Conservation (phyloP, 352 stramenopile species). For the Pythium utonaiense region DNA sequence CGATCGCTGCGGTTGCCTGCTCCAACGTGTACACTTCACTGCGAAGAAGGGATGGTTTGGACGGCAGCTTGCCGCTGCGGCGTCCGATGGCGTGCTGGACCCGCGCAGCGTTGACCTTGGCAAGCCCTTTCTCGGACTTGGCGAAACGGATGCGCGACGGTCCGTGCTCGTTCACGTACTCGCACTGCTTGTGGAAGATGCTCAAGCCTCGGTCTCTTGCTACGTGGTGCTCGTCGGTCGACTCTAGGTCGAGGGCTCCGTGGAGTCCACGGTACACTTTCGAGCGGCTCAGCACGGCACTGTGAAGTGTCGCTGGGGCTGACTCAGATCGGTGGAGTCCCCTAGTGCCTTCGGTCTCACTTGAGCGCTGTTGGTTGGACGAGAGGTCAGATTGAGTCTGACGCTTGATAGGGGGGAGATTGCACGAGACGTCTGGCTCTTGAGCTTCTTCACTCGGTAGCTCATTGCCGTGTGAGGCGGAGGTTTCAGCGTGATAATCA, state of each 20-base stretch:
- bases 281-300: slow-evolving; percentile 6
- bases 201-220: slow-evolving; percentile 36
- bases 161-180: slow-evolving; percentile 27
- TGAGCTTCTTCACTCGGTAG: not conserved
- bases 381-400: not conserved
- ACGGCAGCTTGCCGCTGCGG: slow-evolving; percentile 14
- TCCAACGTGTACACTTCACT: slow-evolving; percentile 37
- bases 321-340: slow-evolving; percentile 42
- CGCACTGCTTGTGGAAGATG: slow-evolving; percentile 52
- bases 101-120: slow-evolving; percentile 39
- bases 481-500: not conserved
- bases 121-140: slow-evolving; percentile 33
- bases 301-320: slow-evolving; percentile 29
- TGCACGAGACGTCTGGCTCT: not conserved
- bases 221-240: slow-evolving; percentile 30
- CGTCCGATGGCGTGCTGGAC: slow-evolving; percentile 41
- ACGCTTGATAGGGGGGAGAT: not conserved
- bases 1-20: slow-evolving; percentile 22
- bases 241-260: slow-evolving; percentile 30
- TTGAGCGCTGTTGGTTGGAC: too few species aligned
- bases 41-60: slow-evolving; percentile 32
- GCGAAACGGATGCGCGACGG: slow-evolving; percentile 41
- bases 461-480: not conserved
- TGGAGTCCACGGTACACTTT: slow-evolving; percentile 44
- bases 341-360: not conserved